phyloP scores from a whole-genome alignment of 345 rosid species.

The Gossypium australe region DNA sequence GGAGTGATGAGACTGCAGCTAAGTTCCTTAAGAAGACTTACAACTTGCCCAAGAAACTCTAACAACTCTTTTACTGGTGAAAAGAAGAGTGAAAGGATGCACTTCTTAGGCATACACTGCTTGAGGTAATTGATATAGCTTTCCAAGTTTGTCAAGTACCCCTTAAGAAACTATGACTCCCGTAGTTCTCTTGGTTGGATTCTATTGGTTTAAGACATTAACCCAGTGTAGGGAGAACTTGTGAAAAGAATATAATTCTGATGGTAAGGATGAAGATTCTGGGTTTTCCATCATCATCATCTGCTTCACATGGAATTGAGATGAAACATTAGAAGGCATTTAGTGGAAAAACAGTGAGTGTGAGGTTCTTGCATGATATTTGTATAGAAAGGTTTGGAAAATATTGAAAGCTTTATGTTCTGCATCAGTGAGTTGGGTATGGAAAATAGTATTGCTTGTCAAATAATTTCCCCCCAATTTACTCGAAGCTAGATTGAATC shows the following conservation, averaged over 20 bases:
- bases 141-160: not conserved
- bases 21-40: constrained; percentile 86
- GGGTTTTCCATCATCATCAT: not conserved
- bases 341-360: no score
- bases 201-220: not conserved
- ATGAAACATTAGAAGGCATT: not conserved
- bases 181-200: not conserved
- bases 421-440: no score
- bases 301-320: not conserved
- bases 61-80: constrained; percentile 14
- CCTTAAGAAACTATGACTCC: not conserved
- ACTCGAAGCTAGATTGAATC: no score
- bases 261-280: not conserved
- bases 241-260: not conserved
- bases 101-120: not conserved
- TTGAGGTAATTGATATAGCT: not conserved
- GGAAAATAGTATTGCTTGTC: no score
- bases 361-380: not conserved
- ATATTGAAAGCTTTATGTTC: no score
- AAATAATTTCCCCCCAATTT: no score
- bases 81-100: not conserved
- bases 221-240: not conserved
- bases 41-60: constrained; percentile 70
- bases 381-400: not conserved
- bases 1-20: constrained; percentile 71